Conservation (phyloP, 1,284 basidiomycete species). For the Entoloma clypeatum region DNA sequence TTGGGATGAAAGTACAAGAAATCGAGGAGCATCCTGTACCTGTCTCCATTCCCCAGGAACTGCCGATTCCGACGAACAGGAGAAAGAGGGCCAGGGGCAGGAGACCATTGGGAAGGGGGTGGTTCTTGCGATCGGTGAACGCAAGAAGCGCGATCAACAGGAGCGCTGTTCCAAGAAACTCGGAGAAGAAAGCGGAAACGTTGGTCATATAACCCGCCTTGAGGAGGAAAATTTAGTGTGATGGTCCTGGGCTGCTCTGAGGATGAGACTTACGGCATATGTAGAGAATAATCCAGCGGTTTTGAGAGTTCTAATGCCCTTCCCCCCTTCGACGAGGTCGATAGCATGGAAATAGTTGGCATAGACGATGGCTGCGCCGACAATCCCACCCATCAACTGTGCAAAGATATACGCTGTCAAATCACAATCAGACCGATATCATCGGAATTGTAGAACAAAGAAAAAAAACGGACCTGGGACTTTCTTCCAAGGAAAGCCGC, state of each 20-base stretch:
- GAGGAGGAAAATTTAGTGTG: background rate
- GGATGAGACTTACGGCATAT: conserved; percentile 31
- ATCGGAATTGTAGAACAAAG: background rate
- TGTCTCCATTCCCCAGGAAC: conserved; percentile 48
- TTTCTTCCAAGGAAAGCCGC: conserved; percentile 70
- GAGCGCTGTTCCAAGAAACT: conserved; percentile 38
- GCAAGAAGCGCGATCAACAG: conserved; percentile 39
- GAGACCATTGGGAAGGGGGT: conserved; percentile 38
- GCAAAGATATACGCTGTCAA: conserved; percentile 41
- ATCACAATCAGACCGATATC: background rate
- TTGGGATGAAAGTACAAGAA: background rate
- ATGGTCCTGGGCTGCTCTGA: background rate
- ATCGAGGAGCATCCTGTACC: conserved; percentile 31
- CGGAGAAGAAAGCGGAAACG: conserved; percentile 36
- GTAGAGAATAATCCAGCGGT: conserved; percentile 39
- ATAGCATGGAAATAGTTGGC: conserved; percentile 53
- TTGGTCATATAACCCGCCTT: conserved; percentile 38
- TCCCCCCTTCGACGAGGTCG: conserved; percentile 45
- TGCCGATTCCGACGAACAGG: conserved; percentile 44
- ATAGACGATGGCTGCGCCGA: conserved; percentile 49
- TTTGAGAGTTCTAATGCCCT: conserved; percentile 39
- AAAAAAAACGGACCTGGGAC: conserved; percentile 41
- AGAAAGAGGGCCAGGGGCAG: conserved; percentile 48
- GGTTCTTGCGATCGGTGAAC: conserved; percentile 38
- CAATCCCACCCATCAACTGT: conserved; percentile 49